Evolutionary conservation across 2,329 filamentous ascomycete species (phyloP).

Genomic region (Trichoderma semiorbis): DNA sequence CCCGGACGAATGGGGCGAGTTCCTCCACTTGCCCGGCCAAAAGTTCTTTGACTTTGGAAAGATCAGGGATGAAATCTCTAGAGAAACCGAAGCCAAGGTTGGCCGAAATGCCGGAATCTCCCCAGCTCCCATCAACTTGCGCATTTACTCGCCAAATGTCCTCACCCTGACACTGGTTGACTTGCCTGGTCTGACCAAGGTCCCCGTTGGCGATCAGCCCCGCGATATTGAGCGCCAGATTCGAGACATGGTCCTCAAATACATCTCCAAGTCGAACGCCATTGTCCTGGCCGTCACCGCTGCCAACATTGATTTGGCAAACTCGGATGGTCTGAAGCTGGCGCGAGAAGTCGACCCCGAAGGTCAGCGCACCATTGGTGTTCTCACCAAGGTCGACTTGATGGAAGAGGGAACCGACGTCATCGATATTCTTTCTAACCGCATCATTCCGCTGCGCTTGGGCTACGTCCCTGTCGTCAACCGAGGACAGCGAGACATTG

Average conservation of each 20-base stretch:
- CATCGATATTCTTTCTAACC: slow-evolving; percentile 94
- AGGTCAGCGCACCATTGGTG: slow-evolving; percentile 95
- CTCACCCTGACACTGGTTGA: slow-evolving; percentile 95
- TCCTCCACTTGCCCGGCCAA: slow-evolving; percentile 93
- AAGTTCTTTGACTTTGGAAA: slow-evolving; percentile 99
- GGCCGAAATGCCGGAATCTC: slow-evolving; percentile 96
- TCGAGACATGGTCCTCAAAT: slow-evolving; percentile 95
- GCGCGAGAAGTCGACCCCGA: slow-evolving; percentile 96
- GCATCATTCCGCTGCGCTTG: slow-evolving; percentile 90
- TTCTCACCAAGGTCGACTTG: slow-evolving; percentile 95
- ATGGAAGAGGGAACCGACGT: slow-evolving; percentile 99
- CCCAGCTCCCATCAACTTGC: slow-evolving; percentile 91
- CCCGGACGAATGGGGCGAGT: slow-evolving; percentile 96
- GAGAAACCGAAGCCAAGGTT: slow-evolving; percentile 95
- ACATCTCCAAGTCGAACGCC: slow-evolving; percentile 97
- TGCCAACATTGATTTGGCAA: slow-evolving; percentile 96
- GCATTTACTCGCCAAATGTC: slow-evolving; percentile 98
- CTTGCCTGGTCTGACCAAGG: slow-evolving; percentile 92
- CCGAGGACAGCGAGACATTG: slow-evolving; percentile 94
- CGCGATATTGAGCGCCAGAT: slow-evolving; percentile 97
- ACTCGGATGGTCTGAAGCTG: slow-evolving; percentile 95
- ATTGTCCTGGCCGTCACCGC: slow-evolving; percentile 96
- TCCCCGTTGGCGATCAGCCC: slow-evolving; percentile 93
- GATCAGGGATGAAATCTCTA: slow-evolving; percentile 94
- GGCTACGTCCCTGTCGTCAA: slow-evolving; percentile 98